These are phyloP conservation scores for Penicillium sp. DNA, from an alignment of 2,329 filamentous ascomycete species.

Conservation along the genomic window DNA sequence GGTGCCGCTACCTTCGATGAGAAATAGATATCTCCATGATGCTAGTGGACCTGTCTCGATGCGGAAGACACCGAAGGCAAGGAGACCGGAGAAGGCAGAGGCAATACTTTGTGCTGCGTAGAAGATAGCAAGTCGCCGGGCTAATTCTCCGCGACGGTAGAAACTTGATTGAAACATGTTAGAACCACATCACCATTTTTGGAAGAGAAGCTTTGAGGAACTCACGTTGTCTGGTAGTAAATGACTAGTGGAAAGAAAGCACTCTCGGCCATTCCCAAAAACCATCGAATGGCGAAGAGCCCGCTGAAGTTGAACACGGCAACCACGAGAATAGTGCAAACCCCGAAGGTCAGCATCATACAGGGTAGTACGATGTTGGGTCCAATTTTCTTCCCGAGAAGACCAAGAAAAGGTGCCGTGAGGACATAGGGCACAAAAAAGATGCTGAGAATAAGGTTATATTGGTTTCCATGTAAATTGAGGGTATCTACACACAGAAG, in stretches of 20 bases:
- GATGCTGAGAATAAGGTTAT: conserved; percentile 32
- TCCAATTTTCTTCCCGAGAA: conserved; percentile 33
- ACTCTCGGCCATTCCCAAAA: conserved; percentile 33
- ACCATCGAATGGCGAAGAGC: conserved; percentile 32
- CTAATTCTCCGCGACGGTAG: conserved; percentile 35
- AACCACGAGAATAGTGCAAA: conserved; percentile 28
- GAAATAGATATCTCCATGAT: conserved; percentile 52
- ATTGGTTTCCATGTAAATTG: conserved; percentile 29
- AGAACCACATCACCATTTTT: background rate
- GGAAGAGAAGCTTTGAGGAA: background rate
- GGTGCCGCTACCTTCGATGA: conserved; percentile 50
- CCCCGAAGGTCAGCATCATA: conserved; percentile 33
- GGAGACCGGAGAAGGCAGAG: conserved; percentile 35
- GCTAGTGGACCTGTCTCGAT: conserved; percentile 38
- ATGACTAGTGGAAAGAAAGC: conserved; percentile 35
- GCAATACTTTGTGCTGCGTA: conserved; percentile 34
- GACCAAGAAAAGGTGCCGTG: conserved; percentile 31
- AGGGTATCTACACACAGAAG: conserved; percentile 32
- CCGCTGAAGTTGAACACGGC: conserved; percentile 30
- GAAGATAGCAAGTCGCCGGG: conserved; percentile 34
- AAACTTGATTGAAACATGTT: conserved; percentile 16
- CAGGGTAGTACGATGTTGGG: conserved; percentile 31
- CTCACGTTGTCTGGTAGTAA: conserved; percentile 33
- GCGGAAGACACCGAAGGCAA: conserved; percentile 49
- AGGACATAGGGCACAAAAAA: conserved; percentile 35